These are phyloP conservation scores for Rhizoclosmatium globosum DNA, from an alignment of 192 early-diverging fungal genomes.

Conservation along the genomic window DNA sequence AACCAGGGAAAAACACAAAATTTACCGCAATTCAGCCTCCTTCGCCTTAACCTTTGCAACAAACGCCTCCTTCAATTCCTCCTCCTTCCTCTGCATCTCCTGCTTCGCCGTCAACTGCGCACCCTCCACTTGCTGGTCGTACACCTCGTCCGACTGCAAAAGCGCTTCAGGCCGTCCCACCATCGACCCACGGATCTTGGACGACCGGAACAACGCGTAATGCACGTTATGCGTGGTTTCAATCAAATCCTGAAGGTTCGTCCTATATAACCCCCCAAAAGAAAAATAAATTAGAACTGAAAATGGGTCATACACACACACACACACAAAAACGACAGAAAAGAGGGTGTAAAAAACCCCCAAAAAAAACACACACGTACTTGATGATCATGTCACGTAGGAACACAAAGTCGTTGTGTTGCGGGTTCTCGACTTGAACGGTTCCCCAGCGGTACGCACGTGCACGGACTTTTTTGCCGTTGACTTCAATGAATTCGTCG, in stretches of 20 bases:
- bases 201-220: slow-evolving; percentile 95
- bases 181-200: slow-evolving; percentile 75
- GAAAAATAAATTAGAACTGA: not conserved
- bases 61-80: slow-evolving; percentile 72
- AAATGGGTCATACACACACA: slow-evolving; percentile 17
- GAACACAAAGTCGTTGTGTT: slow-evolving; percentile 97
- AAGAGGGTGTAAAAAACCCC: not conserved
- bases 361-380: slow-evolving; percentile 12
- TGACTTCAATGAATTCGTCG: slow-evolving; percentile 80
- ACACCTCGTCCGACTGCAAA: slow-evolving; percentile 81
- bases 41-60: slow-evolving; percentile 68
- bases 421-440: slow-evolving; percentile 95
- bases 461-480: slow-evolving; percentile 88
- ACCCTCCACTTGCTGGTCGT: slow-evolving; percentile 74
- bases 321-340: slow-evolving; percentile 5
- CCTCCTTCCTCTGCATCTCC: slow-evolving; percentile 79
- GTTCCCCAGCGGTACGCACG: slow-evolving; percentile 95
- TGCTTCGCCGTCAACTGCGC: slow-evolving; percentile 66
- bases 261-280: slow-evolving; percentile 58
- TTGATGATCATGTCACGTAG: slow-evolving; percentile 64
- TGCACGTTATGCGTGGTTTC: slow-evolving; percentile 96
- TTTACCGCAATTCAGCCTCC: slow-evolving; percentile 64
- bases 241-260: slow-evolving; percentile 96
- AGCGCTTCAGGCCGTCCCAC: slow-evolving; percentile 81
- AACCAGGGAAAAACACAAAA: not conserved